Evolutionary conservation across 225 moss, liverwort and hornwort species (phyloP).

Genomic region (Physcomitrellopsis africana): DNA sequence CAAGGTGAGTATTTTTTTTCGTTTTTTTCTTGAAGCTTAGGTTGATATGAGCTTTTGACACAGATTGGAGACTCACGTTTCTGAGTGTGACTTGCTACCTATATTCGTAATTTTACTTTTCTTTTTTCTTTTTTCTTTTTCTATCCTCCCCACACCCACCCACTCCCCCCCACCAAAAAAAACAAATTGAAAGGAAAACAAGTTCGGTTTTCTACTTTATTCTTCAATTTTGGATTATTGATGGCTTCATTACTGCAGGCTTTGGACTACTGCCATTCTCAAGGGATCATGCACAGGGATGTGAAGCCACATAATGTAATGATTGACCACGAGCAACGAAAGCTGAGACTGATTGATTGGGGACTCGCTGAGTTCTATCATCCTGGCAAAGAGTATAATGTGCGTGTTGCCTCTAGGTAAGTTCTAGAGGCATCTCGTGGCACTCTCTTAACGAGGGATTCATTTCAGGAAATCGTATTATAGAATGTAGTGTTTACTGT

Average conservation of each 20-base stretch:
- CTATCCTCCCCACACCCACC: too few species aligned
- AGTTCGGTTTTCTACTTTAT: not conserved
- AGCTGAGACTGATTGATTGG: slow-evolving; percentile 82
- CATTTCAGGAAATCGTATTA: too few species aligned
- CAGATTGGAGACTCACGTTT: not conserved
- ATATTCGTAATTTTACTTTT: not conserved
- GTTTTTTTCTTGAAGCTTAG: not conserved
- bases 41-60: not conserved
- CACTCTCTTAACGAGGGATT: not conserved
- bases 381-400: slow-evolving; percentile 80
- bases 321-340: slow-evolving; percentile 84
- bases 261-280: slow-evolving; percentile 82
- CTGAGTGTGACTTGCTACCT: not conserved
- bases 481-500: too few species aligned
- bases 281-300: slow-evolving; percentile 85
- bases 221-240: not conserved
- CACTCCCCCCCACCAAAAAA: too few species aligned
- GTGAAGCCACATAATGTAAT: slow-evolving; percentile 85
- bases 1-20: slow-evolving; percentile 43
- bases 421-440: not conserved
- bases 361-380: slow-evolving; percentile 85
- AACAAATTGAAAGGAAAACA: too few species aligned
- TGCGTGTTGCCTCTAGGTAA: slow-evolving; percentile 82
- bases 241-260: slow-evolving; percentile 47
- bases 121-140: not conserved